These are phyloP conservation scores for Metarhizium humberi DNA, from an alignment of 2,329 filamentous ascomycete genomes.

Conservation along the genomic window DNA sequence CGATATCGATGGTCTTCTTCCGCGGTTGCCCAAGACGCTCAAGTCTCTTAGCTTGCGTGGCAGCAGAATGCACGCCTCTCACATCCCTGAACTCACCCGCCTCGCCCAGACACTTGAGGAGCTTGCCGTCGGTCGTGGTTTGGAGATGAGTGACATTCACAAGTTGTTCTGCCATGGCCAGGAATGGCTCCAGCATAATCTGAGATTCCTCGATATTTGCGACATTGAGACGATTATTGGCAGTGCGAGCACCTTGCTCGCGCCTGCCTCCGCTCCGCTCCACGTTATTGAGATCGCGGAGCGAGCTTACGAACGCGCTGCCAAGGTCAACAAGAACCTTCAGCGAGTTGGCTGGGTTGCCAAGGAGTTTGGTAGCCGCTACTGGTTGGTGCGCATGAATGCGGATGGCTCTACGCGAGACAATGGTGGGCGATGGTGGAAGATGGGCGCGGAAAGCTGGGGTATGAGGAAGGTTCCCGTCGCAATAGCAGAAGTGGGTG, in stretches of 20 bases:
- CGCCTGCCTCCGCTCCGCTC: conserved; percentile 53
- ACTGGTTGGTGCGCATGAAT: conserved; percentile 56
- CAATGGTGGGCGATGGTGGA: conserved; percentile 57
- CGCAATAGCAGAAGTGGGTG: conserved; percentile 81
- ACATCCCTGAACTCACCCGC: conserved; percentile 54
- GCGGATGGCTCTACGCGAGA: conserved; percentile 24
- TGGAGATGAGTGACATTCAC: conserved; percentile 58
- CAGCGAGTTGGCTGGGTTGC: conserved; percentile 58
- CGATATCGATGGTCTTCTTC: conserved; percentile 57
- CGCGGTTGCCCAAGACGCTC: conserved; percentile 55
- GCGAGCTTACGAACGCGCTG: conserved; percentile 55
- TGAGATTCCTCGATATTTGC: conserved; percentile 70
- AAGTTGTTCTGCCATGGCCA: conserved; percentile 48
- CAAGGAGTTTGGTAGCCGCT: conserved; percentile 56
- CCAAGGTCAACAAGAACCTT: conserved; percentile 53
- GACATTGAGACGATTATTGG: conserved; percentile 49
- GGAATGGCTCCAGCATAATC: conserved; percentile 39
- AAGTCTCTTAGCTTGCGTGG: conserved; percentile 70
- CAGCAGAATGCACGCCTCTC: conserved; percentile 55
- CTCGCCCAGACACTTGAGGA: conserved; percentile 66
- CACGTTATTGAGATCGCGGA: conserved; percentile 69
- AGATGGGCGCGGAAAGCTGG: conserved; percentile 78
- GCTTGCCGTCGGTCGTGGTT: conserved; percentile 59
- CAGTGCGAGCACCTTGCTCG: conserved; percentile 51
- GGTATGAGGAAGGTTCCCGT: conserved; percentile 90